Base-by-base conservation (phyloP, 345 rosid species). In the Arabidopsis suecica region DNA sequence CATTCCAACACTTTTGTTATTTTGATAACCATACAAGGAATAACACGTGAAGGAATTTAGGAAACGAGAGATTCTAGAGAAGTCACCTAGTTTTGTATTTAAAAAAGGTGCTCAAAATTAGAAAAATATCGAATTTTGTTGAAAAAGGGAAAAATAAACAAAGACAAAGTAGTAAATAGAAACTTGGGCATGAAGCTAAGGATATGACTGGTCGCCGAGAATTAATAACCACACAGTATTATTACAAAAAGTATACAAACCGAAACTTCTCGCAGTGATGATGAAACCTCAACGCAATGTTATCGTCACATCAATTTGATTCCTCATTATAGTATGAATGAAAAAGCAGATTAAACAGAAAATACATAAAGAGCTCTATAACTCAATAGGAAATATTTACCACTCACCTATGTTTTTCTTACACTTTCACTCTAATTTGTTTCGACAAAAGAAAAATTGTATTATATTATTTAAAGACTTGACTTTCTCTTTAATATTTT, bases 281-380 rank as follows among this genome's bases (percentile, higher is more conserved):
- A 89, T 90, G 86, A 71, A 84, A 74, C 51, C 73, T 57, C 57
- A 49, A 82, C 96, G 91, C 82, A 84, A 80, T 82, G 36, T 14
- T 18, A 36, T 70, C 71, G 75, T 69, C 80, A 69, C 59, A 23
- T 14, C 9, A 22, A 22, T 53, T 60, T 2, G 13, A 13, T 41
- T 13, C 50, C 22, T 61, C 3, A 41, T 0, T 59, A 34, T 51
- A 49, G 25, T 49, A 18, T 61, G 18, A 69, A 12, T 69, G 16
- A 23, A 75, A 36, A 54, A 65, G 51, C 66, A 56, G 59, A 55
- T 45, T 55, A 14, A 30, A 9, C 61, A 65, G 5, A 13, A 30
- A 38, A 49, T 34, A 16, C 18, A 16, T 16, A 16, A 33, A 33
- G 41, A 57, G 8, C 40, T 56, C 61, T 57, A 16, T 23, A n/a